Evolutionary conservation across 805 yeast genomes (phyloP).

Genomic region (Sugiyamaella qingdaonensis): DNA sequence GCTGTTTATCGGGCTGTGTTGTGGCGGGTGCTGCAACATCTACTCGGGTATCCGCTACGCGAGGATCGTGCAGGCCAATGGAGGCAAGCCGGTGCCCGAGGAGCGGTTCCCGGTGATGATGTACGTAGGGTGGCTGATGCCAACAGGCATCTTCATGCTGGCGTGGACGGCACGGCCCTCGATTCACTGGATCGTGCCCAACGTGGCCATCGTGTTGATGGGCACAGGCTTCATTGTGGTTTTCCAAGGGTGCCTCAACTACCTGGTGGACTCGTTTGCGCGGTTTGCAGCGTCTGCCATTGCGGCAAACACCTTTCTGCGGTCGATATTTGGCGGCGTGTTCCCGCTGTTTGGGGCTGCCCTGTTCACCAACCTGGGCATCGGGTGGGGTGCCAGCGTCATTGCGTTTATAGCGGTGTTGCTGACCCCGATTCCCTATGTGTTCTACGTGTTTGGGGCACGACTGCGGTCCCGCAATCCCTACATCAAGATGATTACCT

Average conservation of each 20-base stretch:
- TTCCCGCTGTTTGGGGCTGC: constrained; percentile 57
- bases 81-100: constrained; percentile 55
- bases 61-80: constrained; percentile 26
- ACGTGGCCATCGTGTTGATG: constrained; percentile 51
- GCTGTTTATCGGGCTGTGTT: constrained; percentile 30
- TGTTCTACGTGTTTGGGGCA: constrained; percentile 50
- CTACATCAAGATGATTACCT: constrained; percentile 18
- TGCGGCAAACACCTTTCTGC: constrained; percentile 58
- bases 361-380: constrained; percentile 48
- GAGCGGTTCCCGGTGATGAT: constrained; percentile 54
- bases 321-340: constrained; percentile 56
- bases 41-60: constrained; percentile 29
- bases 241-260: constrained; percentile 57
- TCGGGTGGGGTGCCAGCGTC: constrained; percentile 52
- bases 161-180: constrained; percentile 53
- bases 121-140: constrained; percentile 43
- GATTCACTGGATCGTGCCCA: constrained; percentile 53
- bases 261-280: constrained; percentile 57
- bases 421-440: constrained; percentile 54
- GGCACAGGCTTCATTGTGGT: constrained; percentile 52
- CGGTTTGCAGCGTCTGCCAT: constrained; percentile 58
- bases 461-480: constrained; percentile 32
- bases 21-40: constrained; percentile 33
- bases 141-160: constrained; percentile 53
- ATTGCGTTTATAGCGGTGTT: constrained; percentile 47